Evolutionary conservation across 495 filamentous ascomycete genomes (phyloP).

Genomic region (Neurospora sp.): DNA sequence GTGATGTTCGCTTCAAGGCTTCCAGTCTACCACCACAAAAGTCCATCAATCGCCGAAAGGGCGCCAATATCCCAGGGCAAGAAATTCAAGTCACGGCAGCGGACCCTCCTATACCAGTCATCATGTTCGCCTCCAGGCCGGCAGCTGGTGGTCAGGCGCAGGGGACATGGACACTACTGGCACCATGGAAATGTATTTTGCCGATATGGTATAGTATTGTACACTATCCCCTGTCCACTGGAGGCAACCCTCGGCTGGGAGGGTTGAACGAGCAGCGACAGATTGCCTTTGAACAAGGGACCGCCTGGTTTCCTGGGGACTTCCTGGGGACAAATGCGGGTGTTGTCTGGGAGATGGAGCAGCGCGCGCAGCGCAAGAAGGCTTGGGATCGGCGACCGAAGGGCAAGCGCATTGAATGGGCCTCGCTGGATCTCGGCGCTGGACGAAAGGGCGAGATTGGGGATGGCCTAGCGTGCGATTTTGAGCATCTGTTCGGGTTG

Average conservation of each 20-base stretch:
- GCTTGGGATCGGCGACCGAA: slow-evolving; percentile 76
- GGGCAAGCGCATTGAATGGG: slow-evolving; percentile 69
- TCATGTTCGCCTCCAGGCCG: slow-evolving; percentile 53
- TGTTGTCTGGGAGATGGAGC: slow-evolving; percentile 59
- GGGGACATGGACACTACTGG: slow-evolving; percentile 72
- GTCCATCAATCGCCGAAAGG: slow-evolving; percentile 76
- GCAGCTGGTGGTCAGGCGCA: slow-evolving; percentile 37
- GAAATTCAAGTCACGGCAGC: slow-evolving; percentile 45
- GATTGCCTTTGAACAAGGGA: slow-evolving; percentile 68
- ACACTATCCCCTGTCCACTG: slow-evolving; percentile 73
- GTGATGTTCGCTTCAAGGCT: slow-evolving; percentile 46
- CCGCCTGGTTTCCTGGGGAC: slow-evolving; percentile 82
- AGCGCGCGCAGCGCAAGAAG: slow-evolving; percentile 48
- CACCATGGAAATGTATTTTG: slow-evolving; percentile 85
- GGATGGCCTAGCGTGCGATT: slow-evolving; percentile 79
- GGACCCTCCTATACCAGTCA: slow-evolving; percentile 78
- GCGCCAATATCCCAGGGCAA: slow-evolving; percentile 52
- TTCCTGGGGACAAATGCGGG: slow-evolving; percentile 77
- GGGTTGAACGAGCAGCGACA: slow-evolving; percentile 74
- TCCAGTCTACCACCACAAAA: slow-evolving; percentile 70
- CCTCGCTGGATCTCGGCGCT: slow-evolving; percentile 62
- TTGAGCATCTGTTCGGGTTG: slow-evolving; percentile 50
- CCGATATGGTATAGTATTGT: slow-evolving; percentile 82
- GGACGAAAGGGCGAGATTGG: slow-evolving; percentile 78
- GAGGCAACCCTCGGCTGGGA: slow-evolving; percentile 71